Evolutionary conservation across 352 stramenopile species (phyloP).

Genomic region (Globisporangium nagaii): DNA sequence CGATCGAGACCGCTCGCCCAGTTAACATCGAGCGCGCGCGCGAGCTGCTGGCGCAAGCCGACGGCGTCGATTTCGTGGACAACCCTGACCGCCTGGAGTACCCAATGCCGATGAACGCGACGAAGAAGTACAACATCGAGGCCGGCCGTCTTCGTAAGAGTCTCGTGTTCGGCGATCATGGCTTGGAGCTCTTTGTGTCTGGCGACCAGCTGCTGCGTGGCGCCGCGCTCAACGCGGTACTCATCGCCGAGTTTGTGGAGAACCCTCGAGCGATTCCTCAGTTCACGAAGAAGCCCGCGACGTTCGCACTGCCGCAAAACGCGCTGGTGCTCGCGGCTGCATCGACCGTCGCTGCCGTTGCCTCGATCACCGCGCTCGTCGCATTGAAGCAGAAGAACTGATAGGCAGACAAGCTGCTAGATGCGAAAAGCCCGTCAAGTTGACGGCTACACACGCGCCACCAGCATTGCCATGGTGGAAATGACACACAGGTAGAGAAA

Average conservation of each 20-base stretch:
- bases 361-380: conserved; percentile 24
- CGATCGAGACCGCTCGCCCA: conserved; percentile 90
- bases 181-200: conserved; percentile 97
- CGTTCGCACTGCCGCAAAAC: conserved; percentile 27
- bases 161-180: conserved; percentile 94
- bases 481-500: conserved; percentile 5
- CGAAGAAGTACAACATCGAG: conserved; percentile 98
- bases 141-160: conserved; percentile 92
- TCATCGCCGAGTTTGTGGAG: conserved; percentile 93
- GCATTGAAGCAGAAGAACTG: conserved; percentile 50
- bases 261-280: conserved; percentile 49
- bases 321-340: conserved; percentile 28
- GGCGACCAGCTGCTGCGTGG: conserved; percentile 96
- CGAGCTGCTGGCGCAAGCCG: conserved; percentile 74
- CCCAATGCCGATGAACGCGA: conserved; percentile 97
- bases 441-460: no score
- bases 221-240: conserved; percentile 96
- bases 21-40: conserved; percentile 84
- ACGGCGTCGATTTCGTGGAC: conserved; percentile 95
- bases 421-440: no score
- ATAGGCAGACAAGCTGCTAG: not conserved
- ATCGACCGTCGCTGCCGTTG: conserved; percentile 30
- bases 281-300: conserved; percentile 57
- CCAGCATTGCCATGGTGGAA: no score
- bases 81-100: conserved; percentile 82